These are phyloP conservation scores for Tuber umbilicatum DNA, from an alignment of 495 filamentous ascomycete genomes.

Conservation along the genomic window DNA sequence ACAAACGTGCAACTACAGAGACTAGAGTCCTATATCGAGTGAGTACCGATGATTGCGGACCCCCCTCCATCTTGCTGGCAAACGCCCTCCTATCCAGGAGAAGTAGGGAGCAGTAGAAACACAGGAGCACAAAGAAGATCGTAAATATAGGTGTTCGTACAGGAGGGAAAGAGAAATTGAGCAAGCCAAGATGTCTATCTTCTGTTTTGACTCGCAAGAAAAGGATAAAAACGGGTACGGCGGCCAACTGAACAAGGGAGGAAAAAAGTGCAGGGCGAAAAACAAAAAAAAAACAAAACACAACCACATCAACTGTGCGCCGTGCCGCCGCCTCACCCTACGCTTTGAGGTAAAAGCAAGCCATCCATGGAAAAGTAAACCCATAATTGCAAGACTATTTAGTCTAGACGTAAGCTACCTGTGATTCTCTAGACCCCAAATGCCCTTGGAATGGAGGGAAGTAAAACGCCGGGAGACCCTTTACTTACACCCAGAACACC, in stretches of 20 bases:
- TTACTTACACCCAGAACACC: not conserved
- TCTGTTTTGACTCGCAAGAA: not conserved
- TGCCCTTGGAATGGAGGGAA: not conserved
- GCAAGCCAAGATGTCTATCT: not conserved
- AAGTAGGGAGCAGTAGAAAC: not conserved
- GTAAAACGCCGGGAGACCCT: not conserved
- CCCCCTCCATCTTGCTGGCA: not conserved
- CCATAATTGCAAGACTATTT: not conserved
- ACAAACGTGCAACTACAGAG: not conserved
- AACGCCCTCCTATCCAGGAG: not conserved
- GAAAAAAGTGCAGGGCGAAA: too few species aligned
- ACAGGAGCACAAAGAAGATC: not conserved
- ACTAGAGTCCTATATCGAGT: not conserved
- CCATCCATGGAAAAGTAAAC: not conserved
- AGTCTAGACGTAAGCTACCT: not conserved
- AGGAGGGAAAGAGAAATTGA: not conserved
- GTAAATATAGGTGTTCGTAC: not conserved
- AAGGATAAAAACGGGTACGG: not conserved
- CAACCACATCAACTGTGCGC: not conserved
- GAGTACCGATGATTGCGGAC: not conserved
- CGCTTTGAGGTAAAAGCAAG: not conserved
- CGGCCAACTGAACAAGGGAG: not conserved
- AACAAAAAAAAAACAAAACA: not conserved
- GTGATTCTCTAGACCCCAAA: not conserved
- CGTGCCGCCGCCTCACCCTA: not conserved